Evolutionary conservation across 768 basidiomycete species (phyloP).

Genomic region (Lactarius quietus): DNA sequence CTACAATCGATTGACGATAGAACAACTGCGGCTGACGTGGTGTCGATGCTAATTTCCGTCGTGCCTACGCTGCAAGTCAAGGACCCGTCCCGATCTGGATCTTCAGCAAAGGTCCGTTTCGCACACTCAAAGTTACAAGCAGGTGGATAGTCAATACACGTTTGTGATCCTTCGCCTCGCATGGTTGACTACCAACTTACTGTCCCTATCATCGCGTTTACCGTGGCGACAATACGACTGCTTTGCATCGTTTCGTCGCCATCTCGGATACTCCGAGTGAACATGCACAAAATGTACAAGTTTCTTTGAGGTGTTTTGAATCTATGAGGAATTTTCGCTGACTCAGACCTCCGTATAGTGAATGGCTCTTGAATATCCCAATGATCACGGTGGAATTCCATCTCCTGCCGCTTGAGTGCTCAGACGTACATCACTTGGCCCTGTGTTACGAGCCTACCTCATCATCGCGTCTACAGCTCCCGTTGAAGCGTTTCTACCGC

Average conservation of each 20-base stretch:
- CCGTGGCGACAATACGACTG: slow-evolving; percentile 64
- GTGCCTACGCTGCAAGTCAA: slow-evolving; percentile 67
- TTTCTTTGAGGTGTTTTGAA: slow-evolving; percentile 57
- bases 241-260: slow-evolving; percentile 65
- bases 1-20: slow-evolving; percentile 35
- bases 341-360: slow-evolving; percentile 34
- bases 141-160: slow-evolving; percentile 62
- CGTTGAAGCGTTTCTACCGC: slow-evolving; percentile 92
- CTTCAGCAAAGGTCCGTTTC: slow-evolving; percentile 61
- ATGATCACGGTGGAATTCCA: slow-evolving; percentile 71
- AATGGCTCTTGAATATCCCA: slow-evolving; percentile 63
- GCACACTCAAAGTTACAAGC: slow-evolving; percentile 56
- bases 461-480: slow-evolving; percentile 50
- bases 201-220: slow-evolving; percentile 53
- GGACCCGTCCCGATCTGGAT: slow-evolving; percentile 72
- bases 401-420: slow-evolving; percentile 63
- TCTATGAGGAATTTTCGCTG: neutral
- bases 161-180: slow-evolving; percentile 36
- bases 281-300: slow-evolving; percentile 80
- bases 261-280: slow-evolving; percentile 85
- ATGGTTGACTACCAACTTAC: slow-evolving; percentile 4
- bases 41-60: slow-evolving; percentile 66
- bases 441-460: neutral
- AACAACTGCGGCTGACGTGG: slow-evolving; percentile 51
- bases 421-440: slow-evolving; percentile 53